Conservation (phyloP, 2,329 filamentous ascomycete species). For the Alternaria longipes region DNA sequence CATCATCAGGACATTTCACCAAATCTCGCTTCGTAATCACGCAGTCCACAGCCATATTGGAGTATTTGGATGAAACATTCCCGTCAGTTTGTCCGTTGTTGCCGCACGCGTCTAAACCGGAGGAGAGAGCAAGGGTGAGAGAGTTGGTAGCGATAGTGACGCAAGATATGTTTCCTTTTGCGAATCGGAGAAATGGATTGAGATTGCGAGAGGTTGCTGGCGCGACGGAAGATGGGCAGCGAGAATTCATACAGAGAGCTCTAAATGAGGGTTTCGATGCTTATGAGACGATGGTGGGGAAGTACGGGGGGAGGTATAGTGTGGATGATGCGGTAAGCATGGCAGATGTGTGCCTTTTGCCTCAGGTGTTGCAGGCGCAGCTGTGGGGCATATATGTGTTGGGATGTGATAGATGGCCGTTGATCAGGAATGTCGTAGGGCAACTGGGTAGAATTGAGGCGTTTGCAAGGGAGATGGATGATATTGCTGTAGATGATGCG, state of each 20-base stretch:
- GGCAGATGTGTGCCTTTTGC: conserved; percentile 67
- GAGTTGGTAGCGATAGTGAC: conserved; percentile 64
- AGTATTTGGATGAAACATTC: background rate
- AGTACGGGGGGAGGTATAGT: conserved; percentile 60
- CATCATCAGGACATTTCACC: conserved; percentile 53
- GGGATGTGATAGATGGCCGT: conserved; percentile 53
- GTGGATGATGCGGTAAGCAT: conserved; percentile 65
- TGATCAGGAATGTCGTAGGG: conserved; percentile 57
- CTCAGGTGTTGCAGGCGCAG: conserved; percentile 67
- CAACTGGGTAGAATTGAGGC: conserved; percentile 60
- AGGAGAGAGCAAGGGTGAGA: conserved; percentile 61
- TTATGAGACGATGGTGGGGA: conserved; percentile 60
- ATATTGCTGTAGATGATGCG: background rate
- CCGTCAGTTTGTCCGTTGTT: background rate
- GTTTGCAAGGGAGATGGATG: conserved; percentile 43
- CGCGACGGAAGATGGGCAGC: conserved; percentile 29
- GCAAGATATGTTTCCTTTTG: conserved; percentile 68
- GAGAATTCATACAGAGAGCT: conserved; percentile 34
- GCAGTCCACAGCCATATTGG: background rate
- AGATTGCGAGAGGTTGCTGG: conserved; percentile 56
- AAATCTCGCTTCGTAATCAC: background rate
- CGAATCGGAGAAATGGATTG: conserved; percentile 65
- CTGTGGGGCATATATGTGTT: conserved; percentile 63
- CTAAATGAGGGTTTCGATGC: conserved; percentile 64
- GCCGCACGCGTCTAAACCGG: conserved; percentile 53